Evolutionary conservation across 352 stramenopile genomes (phyloP), one percentile per base, ranked within the genome.

Genomic region (Globisporangium cederbergense): DNA sequence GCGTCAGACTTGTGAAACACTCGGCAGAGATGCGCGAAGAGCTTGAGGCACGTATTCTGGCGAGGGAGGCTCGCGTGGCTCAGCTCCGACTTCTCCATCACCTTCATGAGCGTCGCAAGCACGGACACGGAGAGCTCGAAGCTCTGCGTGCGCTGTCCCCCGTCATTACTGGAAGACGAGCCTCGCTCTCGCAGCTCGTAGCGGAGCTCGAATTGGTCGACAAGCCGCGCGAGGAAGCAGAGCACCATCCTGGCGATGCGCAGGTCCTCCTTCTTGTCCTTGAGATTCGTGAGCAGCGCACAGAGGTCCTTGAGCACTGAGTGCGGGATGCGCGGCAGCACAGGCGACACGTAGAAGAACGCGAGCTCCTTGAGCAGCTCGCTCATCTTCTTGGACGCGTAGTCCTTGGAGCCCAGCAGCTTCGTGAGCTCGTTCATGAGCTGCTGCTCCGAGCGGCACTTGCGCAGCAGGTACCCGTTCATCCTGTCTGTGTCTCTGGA

Each of bases 211-310:
- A 87, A 89, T 66, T 89, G 81, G 60, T 91, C 79, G 32, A 80
- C 71, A 38, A 91, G 75, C 10, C 80, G 81, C 50, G 72, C 61
- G 22, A 94, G 70, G 43, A 92, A 74, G 53, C 78, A 87, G 51
- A 89, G 66, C 63, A 81, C 81, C 45, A 91, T 73, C 38, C 72
- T 68, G 4, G 80, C 80, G 64, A 91, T 77, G 22, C 81, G 79
- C 30, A 90, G 72, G 58, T 94, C 83, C 49, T 93, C 83, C 54
- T 91, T 93, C 71, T 89, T 91, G 75, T 93, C 82, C 63, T 90
- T 88, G 56, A 93, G 81, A 40, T 80, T 67, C 14, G 67, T 76
- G n/a, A 93, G 70, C 49, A 91, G 71, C 36, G 78, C 69, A 65
- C 74, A 77, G 57, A 93, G 66, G 36, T 89, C 85, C 28, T 77